phyloP scores from a whole-genome alignment of 2,329 filamentous ascomycete species.

The Daldinia eschscholtzii region DNA sequence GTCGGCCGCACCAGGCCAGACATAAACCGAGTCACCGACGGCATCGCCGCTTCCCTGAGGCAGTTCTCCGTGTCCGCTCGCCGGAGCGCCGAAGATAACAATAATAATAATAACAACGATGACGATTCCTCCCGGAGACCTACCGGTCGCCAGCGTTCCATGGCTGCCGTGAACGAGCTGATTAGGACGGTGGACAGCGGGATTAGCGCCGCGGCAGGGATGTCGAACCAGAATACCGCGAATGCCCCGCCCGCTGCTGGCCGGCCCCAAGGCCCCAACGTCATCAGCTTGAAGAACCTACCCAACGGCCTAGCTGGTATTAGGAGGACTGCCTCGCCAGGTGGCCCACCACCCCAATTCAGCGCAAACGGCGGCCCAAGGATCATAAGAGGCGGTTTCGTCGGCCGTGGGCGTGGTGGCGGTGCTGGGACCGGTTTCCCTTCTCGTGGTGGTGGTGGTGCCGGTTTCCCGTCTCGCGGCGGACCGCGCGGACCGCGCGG shows the following conservation, averaged over 20 bases:
- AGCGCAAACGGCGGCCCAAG: background rate
- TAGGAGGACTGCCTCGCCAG: background rate
- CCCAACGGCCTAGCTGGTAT: conserved; percentile 46
- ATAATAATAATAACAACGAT: conserved; percentile 15
- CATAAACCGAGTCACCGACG: conserved; percentile 48
- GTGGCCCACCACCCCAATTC: background rate
- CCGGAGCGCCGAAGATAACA: conserved; percentile 37
- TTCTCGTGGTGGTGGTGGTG: conserved; percentile 14
- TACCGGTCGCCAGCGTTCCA: conserved; percentile 42
- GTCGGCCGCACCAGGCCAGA: conserved; percentile 48
- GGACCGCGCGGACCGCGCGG: too few relatives aligned
- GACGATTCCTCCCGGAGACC: conserved; percentile 14
- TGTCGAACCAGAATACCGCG: background rate
- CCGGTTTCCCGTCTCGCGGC: conserved; percentile 6
- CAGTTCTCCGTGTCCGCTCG: conserved; percentile 51
- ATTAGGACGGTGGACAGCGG: conserved; percentile 34
- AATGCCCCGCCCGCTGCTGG: background rate
- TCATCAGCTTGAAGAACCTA: conserved; percentile 58
- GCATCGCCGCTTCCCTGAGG: conserved; percentile 51
- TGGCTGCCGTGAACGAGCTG: conserved; percentile 47
- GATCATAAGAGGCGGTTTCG: conserved; percentile 45
- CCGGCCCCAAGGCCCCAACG: conserved; percentile 46
- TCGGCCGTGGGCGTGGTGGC: conserved; percentile 7
- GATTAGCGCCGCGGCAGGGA: background rate
- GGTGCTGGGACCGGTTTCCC: conserved; percentile 23